Evolutionary conservation across 2,329 filamentous ascomycete genomes (phyloP), one percentile per base, ranked within the genome.

Genomic region (Cytospora mali): DNA sequence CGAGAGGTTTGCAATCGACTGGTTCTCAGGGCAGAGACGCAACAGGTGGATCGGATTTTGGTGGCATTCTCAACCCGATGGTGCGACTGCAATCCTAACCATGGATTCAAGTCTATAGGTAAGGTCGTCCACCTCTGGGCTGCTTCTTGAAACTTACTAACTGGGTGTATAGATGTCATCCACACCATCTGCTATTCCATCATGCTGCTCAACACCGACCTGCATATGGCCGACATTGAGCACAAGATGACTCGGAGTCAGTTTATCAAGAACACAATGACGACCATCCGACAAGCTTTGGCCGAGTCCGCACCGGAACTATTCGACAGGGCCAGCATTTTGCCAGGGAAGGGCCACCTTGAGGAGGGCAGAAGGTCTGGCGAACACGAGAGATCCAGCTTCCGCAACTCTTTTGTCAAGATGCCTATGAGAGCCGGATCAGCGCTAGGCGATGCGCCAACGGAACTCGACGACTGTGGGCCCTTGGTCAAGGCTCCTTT

Each of bases 131-230:
- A 6, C 23, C 28, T 33, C 28, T 49, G 27, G 25, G 4, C 3
- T 25, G 35, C 9, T 2, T 27, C 6, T 9, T 69, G 81, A 67
- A 25, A 14, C 18, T 65, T 55, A 55, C 59, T 63, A 28, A 61
- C 25, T 4, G 1, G 21, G 35, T 51, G 11, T 33, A 10, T 71
- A 90, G 94, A 98, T 78, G 90, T 98, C 54, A 93, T 99, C 21
- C 94, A 99, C 74, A 97, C 93, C 27, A 96, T 98, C 67, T 96
- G 92, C 77, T 99, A 98, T 75, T 97, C 95, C 1, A 87, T 99
- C 67, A 88, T 99, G 72, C 83, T 99, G 13, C 83, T 99, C 66
- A 99, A 99, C 71, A 99, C 95, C 35, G 95, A 99, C 78, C 81
- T 99, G 61, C 94, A 99, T 71, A 76, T 98, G 71, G 95, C 94